Percentiles rank a stretch among this genome's conserved stretches.
Evolutionary conservation across 129 eudicot genomes (phyloP).

Genomic region (Chrysanthemum lavandulifolium): DNA sequence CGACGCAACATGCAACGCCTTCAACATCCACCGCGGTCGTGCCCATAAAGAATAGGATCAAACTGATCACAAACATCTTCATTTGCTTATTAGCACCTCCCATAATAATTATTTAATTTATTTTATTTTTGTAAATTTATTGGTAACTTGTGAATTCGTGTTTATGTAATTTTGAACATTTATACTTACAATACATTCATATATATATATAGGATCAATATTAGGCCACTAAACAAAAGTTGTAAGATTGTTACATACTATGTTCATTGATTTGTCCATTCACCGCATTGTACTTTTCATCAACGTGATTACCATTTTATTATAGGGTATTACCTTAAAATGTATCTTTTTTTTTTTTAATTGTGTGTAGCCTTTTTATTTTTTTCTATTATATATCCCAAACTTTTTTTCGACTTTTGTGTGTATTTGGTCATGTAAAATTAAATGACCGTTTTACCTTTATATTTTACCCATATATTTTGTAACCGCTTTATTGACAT

Average conservation of each 20-base stretch:
- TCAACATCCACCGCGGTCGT: not conserved
- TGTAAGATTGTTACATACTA: conserved; percentile 17
- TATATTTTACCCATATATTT: too few relatives aligned
- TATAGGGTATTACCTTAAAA: too few relatives aligned
- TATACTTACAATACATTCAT: not conserved
- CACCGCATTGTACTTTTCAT: too few relatives aligned
- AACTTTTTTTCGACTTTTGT: too few relatives aligned
- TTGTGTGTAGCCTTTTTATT: too few relatives aligned
- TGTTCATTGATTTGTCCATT: conserved; percentile 24
- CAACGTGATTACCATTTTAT: too few relatives aligned
- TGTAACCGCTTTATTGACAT: too few relatives aligned
- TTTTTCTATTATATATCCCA: too few relatives aligned
- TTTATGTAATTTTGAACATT: not conserved
- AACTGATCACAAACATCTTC: conserved; percentile 6
- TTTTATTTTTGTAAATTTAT: not conserved
- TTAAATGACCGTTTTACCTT: too few relatives aligned
- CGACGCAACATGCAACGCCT: conserved; percentile 5
- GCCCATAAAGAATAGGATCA: conserved; percentile 4
- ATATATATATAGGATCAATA: not conserved
- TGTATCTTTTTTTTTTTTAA: too few relatives aligned
- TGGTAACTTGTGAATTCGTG: not conserved
- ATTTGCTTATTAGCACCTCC: conserved; percentile 15
- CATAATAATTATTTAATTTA: too few relatives aligned
- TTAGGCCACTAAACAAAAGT: not conserved
- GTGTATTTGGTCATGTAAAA: too few relatives aligned